These are phyloP conservation scores for Wickerhamomyces bovis DNA, from an alignment of 805 yeast species.

Conservation along the genomic window DNA sequence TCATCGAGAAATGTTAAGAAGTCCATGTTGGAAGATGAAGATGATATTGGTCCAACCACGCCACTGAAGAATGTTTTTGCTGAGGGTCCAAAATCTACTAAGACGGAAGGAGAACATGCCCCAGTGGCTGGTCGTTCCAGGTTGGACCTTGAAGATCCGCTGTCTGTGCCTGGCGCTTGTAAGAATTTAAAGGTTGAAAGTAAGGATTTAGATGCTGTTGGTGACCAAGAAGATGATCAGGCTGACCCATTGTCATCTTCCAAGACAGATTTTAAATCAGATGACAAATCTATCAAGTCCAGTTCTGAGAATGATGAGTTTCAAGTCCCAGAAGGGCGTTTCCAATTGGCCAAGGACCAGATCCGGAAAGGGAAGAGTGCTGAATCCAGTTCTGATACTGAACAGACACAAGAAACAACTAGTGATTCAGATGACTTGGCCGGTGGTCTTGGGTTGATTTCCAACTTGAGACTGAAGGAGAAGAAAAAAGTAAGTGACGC, in stretches of 20 bases:
- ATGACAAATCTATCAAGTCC: slow-evolving; percentile 5
- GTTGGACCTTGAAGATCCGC: slow-evolving; percentile 17
- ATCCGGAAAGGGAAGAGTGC: neutral
- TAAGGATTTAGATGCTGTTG: slow-evolving; percentile 3
- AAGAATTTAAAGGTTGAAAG: slow-evolving; percentile 6
- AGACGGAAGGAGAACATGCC: neutral
- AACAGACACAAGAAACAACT: slow-evolving; percentile 15
- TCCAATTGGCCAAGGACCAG: slow-evolving; percentile 8
- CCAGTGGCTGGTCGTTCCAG: neutral
- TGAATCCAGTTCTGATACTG: slow-evolving; percentile 17
- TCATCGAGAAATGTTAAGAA: slow-evolving; percentile 7
- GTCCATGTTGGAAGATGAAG: slow-evolving; percentile 8
- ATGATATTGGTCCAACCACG: slow-evolving; percentile 18
- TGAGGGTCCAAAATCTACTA: neutral
- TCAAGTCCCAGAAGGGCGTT: slow-evolving; percentile 22
- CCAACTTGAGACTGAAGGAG: slow-evolving; percentile 11
- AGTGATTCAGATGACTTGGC: slow-evolving; percentile 24
- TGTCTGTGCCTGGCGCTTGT: slow-evolving; percentile 5
- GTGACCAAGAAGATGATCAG: slow-evolving; percentile 2
- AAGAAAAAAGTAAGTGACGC: slow-evolving; percentile 16
- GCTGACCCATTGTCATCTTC: slow-evolving; percentile 6
- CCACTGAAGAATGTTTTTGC: slow-evolving; percentile 5
- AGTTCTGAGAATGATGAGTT: slow-evolving; percentile 13
- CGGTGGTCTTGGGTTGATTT: slow-evolving; percentile 22
- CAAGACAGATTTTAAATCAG: neutral